Conservation (phyloP, 371 early-diverging fungal genomes). For the Dichotomocladium elegans region DNA sequence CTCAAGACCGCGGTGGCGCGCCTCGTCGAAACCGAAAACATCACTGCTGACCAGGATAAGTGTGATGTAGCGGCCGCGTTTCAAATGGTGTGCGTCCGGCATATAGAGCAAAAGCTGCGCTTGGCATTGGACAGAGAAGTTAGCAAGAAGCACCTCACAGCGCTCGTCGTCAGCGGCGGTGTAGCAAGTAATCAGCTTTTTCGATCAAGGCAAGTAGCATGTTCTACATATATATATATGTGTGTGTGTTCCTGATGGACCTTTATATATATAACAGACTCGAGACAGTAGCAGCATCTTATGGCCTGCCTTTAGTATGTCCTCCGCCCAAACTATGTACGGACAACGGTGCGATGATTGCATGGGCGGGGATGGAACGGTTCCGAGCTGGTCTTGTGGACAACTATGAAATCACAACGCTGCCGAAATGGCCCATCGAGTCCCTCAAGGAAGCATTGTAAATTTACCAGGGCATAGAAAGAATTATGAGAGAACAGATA, state of each 20-base stretch:
- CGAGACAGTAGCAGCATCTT: constrained; percentile 32
- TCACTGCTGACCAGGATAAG: constrained; percentile 28
- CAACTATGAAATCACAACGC: constrained; percentile 58
- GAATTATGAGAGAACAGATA: too few species aligned
- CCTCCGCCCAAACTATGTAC: constrained; percentile 80
- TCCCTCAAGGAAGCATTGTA: constrained; percentile 22
- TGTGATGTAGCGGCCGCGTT: constrained; percentile 77
- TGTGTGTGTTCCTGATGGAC: neutral
- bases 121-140: constrained; percentile 55
- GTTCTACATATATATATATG: too few species aligned
- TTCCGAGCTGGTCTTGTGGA: constrained; percentile 58
- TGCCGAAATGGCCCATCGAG: constrained; percentile 67
- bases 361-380: constrained; percentile 79
- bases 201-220: constrained; percentile 40
- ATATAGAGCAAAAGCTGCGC: constrained; percentile 64
- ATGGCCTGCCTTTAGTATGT: constrained; percentile 56
- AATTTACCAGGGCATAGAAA: too few species aligned
- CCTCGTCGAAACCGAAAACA: constrained; percentile 36
- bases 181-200: constrained; percentile 72
- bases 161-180: constrained; percentile 81
- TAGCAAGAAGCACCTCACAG: constrained; percentile 38
- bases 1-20: constrained; percentile 64
- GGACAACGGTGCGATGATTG: constrained; percentile 90
- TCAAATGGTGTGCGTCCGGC: constrained; percentile 61
- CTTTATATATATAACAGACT: too few species aligned